Conservation (phyloP, 345 rosid genomes). For the Lagerstroemia speciosa region DNA sequence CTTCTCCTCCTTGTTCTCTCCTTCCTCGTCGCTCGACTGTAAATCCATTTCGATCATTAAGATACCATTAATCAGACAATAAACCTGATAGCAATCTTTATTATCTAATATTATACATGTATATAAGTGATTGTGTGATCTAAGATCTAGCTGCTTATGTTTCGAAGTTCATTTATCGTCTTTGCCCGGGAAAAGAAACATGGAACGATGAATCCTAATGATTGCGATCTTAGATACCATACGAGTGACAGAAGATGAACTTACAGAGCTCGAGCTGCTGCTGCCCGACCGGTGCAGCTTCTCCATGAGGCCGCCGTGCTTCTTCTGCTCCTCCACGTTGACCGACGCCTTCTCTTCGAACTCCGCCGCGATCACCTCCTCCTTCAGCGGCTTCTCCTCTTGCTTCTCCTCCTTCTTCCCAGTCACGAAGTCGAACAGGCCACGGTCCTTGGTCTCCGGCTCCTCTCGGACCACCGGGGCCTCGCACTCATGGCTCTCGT, state of each 20-base stretch:
- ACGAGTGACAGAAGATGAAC: conserved; percentile 15
- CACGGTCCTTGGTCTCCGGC: conserved; percentile 55
- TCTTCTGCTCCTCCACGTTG: conserved; percentile 39
- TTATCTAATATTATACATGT: no score
- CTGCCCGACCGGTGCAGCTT: conserved; percentile 58
- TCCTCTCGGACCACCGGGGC: conserved; percentile 20
- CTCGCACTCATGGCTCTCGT: conserved; percentile 37
- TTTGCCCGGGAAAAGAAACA: not conserved
- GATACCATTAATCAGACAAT: not conserved
- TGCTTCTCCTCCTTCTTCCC: conserved; percentile 50
- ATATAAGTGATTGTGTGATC: no score
- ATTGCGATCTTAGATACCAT: not conserved
- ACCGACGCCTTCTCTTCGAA: conserved; percentile 44
- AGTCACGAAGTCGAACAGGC: conserved; percentile 66
- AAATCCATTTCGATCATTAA: not conserved
- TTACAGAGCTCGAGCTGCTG: conserved; percentile 86
- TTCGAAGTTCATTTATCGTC: no score
- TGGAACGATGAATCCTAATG: not conserved
- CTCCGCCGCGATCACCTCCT: conserved; percentile 42
- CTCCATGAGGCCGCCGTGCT: conserved; percentile 39
- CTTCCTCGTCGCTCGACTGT: conserved; percentile 85
- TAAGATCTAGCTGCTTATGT: not conserved
- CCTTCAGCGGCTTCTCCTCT: conserved; percentile 32
- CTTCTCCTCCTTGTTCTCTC: conserved; percentile 44
- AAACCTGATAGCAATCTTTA: not conserved